phyloP scores from a whole-genome alignment of 352 stramenopile species.

The Globisporangium yorkense region DNA sequence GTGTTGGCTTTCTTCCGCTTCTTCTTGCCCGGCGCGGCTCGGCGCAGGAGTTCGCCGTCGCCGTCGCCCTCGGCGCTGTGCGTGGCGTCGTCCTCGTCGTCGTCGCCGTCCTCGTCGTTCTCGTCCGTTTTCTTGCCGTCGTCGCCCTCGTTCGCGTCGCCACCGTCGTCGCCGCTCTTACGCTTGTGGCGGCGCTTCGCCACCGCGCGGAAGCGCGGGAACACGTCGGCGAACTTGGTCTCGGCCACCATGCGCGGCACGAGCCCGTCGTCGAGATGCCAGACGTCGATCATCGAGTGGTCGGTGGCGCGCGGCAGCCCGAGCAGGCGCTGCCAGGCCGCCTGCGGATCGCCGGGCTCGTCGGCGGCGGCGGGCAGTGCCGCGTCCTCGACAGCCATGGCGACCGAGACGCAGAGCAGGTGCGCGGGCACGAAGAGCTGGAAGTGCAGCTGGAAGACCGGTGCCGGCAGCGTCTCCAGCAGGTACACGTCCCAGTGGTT shows the following conservation, averaged over 20 bases:
- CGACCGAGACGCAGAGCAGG: constrained; percentile 45
- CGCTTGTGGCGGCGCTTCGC: constrained; percentile 32
- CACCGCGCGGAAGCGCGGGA: constrained; percentile 47
- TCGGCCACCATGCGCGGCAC: constrained; percentile 50
- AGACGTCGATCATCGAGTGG: constrained; percentile 70
- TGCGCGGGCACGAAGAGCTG: constrained; percentile 34
- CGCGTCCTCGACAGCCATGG: constrained; percentile 30
- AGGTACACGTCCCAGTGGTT: constrained; percentile 69
- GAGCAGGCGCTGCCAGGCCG: constrained; percentile 54
- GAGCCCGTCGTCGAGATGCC: constrained; percentile 51
- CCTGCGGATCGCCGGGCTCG: constrained; percentile 34
- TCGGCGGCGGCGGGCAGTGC: background rate
- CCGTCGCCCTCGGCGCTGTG: constrained; percentile 40
- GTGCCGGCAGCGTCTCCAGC: constrained; percentile 36
- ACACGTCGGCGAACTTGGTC: constrained; percentile 58
- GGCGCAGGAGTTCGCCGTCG: constrained; percentile 28
- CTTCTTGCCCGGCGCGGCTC: constrained; percentile 27
- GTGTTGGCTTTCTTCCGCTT: constrained; percentile 43
- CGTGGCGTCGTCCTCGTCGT: constrained; percentile 40
- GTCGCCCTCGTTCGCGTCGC: constrained; percentile 32
- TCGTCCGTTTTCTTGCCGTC: constrained; percentile 43
- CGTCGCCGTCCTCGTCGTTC: constrained; percentile 48
- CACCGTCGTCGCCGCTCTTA: constrained; percentile 27
- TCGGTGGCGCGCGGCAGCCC: constrained; percentile 45
- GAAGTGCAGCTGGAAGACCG: constrained; percentile 48